Base-by-base conservation (phyloP, 352 stramenopile species). In the Pythium plurisporium region DNA sequence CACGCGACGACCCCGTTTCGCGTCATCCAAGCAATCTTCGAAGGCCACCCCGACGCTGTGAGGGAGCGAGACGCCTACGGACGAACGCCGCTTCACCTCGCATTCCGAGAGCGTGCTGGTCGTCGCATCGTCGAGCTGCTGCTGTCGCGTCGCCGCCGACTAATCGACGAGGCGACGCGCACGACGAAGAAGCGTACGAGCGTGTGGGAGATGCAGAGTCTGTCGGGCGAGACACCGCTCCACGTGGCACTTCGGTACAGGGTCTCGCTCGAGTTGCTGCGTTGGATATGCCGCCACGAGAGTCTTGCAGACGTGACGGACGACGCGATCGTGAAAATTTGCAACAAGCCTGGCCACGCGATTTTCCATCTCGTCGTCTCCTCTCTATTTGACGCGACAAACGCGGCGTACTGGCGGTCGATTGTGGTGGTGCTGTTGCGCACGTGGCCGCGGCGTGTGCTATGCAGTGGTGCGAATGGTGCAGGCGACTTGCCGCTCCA, bases 31-130 rank as follows among this genome's bases (percentile, higher is more conserved):
- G 53, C 64, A 0, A 69, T 91, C n/a, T 70, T 73, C 1, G 5
- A 62, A 4, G 76, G 70, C 0, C 76, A 77, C 38, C 52, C 41
- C 0, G 73, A 86, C 4, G 81, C 74, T 6, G 56, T 85, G 29
- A 17, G 19, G n/a, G 50, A 64, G 9, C 42, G 27, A 4, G 80
- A 91, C 55, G 69, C 66, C 17, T 82, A 77, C 49, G 78, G 74
- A 7, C 81, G 86, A 59, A 87, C 74, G 11, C 81, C 81, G 12
- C 44, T 89, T 33, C 81, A 91, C 46, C 57, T 88, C 3, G 76
- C 71, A 9, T 70, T 87, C 8, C 78, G 74, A 8, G 73, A 81
- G 36, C 64, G 68, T 12, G 52, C 57, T 0, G 62, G 22, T 14
- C 15, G 68, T 0, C 44, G 64, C 19, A 8, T 86, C 17, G 5